phyloP scores from a whole-genome alignment of 345 rosid genomes.

The Boechera divaricarpa region DNA sequence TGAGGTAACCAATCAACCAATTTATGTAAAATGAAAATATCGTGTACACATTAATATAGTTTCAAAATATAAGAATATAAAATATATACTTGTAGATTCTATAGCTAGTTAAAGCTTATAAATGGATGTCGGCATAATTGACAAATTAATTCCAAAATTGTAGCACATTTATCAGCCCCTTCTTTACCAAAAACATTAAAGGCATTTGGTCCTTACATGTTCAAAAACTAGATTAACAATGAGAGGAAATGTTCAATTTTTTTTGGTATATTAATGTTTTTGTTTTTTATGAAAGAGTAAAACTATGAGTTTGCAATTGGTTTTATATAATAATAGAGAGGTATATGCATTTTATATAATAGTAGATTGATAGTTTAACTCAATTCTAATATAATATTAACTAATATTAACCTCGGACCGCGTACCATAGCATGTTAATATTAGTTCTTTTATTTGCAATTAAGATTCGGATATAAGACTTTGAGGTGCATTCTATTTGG shows the following conservation, averaged over 20 bases:
- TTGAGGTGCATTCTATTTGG: too few relatives aligned
- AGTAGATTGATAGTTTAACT: not conserved
- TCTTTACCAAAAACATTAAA: not conserved
- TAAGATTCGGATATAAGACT: too few relatives aligned
- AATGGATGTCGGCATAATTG: slow-evolving; percentile 22
- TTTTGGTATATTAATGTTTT: not conserved
- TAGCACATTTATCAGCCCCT: not conserved
- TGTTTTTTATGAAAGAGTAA: not conserved
- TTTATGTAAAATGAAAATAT: slow-evolving; percentile 27
- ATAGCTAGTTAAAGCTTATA: not conserved
- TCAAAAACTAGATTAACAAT: not conserved
- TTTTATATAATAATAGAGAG: not conserved
- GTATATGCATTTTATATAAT: not conserved
- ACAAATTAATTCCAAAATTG: not conserved
- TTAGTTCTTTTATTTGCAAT: too few relatives aligned
- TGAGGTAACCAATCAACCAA: slow-evolving; percentile 31
- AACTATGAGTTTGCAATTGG: not conserved
- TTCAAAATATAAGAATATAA: not conserved
- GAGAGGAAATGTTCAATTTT: not conserved
- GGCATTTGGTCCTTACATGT: not conserved
- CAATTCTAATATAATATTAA: not conserved
- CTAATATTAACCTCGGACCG: too few relatives aligned
- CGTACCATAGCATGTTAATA: too few relatives aligned
- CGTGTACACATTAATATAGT: not conserved
- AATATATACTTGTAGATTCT: not conserved